Evolutionary conservation across 495 filamentous ascomycete species (phyloP), one percentile per base, ranked within the genome.

Genomic region (Penicillium psychrofluorescens): DNA sequence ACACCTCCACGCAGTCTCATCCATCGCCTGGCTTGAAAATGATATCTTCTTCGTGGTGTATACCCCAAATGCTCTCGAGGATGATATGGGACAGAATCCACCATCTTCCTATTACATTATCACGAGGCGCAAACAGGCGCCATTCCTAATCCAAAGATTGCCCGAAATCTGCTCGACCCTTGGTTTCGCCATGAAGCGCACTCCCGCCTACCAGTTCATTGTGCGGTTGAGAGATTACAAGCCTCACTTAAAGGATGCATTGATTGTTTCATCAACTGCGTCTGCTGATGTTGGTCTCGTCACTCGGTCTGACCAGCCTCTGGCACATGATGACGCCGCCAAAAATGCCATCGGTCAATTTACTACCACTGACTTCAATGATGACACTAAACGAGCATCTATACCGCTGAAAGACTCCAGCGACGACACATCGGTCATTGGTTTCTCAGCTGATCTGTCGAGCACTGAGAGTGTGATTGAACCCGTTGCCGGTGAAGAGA

Each of bases 1-100:
- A 48, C 57, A 42, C 44, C 13, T 41, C 22, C 22, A n/a, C 15
- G 12, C 54, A 90, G 88, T 95, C 6, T 87, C 88, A n/a, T 83
- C 86, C 9, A 71, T 97, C 39, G 71, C 72, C 28, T 99, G 94
- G 94, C 72, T 97, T 6, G 86, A 90, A 56, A 95, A 92, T 48
- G 65, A 94, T 61, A 62, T 91, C 8, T 95, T 97, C 57, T 70
- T 96, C 16, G 72, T 79, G 32, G 76, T 86, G 11, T 83, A 95
- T 59, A 90, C 81, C 7, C 77, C 83, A 4, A 74, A 76, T 37
- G 55, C 74, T 35, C 66, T 70, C 7, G 76, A 81, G 39, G 75
- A 74, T 47, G 70, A 75, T 28, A 68, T 67, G 43, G 75, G 65
- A 3, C 37, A 44, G 40, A 63, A 72, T 35, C 78, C 78, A 6